Evolutionary conservation across 495 filamentous ascomycete genomes (phyloP).

Genomic region (Astrothelium macrocarpum): DNA sequence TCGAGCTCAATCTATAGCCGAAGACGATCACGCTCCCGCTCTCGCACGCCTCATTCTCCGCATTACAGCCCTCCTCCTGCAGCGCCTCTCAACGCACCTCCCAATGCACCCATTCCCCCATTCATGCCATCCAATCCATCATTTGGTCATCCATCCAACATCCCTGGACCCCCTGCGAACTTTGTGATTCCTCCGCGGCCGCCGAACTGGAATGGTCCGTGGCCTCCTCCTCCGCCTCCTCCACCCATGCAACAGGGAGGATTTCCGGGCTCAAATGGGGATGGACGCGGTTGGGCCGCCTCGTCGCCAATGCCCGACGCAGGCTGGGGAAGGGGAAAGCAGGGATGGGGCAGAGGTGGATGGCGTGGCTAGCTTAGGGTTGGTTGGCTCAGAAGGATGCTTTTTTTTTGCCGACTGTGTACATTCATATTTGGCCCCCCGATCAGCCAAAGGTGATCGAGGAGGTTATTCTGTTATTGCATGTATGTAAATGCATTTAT

Average conservation of each 20-base stretch:
- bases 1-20: background rate
- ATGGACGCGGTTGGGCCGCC: background rate
- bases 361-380: background rate
- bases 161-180: background rate
- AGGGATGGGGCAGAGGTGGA: background rate
- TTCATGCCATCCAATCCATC: background rate
- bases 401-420: no score
- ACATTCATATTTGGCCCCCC: no score
- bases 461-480: no score
- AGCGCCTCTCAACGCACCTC: background rate
- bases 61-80: no score
- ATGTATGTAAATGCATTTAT: no score
- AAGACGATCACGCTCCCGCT: background rate
- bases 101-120: background rate
- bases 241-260: background rate
- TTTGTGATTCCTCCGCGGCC: constrained; percentile 1
- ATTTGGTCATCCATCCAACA: background rate
- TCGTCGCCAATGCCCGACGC: background rate
- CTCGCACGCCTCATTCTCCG: background rate
- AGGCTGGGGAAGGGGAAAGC: background rate
- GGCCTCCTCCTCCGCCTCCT: constrained; percentile 13
- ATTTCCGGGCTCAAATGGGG: background rate
- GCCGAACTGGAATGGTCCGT: constrained; percentile 3
- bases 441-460: no score
- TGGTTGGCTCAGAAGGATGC: background rate